phyloP scores from a whole-genome alignment of 75 land plant species.

The Adiantum capillusveneris region DNA sequence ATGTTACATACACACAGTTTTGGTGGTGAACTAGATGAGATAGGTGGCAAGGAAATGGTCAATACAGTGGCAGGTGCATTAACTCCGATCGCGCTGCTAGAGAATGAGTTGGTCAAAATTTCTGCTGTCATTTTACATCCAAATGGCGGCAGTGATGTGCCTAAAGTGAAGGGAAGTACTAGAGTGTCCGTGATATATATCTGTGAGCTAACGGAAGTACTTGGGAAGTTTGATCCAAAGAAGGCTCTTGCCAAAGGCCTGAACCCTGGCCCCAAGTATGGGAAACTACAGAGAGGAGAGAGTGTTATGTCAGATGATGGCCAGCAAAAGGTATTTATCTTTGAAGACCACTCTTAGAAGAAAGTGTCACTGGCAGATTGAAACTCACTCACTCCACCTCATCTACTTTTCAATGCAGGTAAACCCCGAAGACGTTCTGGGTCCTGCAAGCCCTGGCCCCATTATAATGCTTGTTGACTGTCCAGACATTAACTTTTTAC shows the following conservation, averaged over 20 bases:
- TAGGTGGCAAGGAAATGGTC: too few relatives aligned
- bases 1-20: slow-evolving; percentile 78
- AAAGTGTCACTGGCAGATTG: background rate
- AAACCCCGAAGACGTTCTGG: slow-evolving; percentile 85
- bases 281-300: slow-evolving; percentile 69
- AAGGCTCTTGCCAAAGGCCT: slow-evolving; percentile 73
- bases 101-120: slow-evolving; percentile 81
- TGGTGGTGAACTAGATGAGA: slow-evolving; percentile 26
- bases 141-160: background rate
- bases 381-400: background rate
- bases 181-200: slow-evolving; percentile 75
- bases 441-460: slow-evolving; percentile 85
- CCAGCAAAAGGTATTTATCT: slow-evolving; percentile 46
- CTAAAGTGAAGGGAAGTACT: background rate
- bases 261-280: slow-evolving; percentile 80
- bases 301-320: slow-evolving; percentile 63
- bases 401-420: slow-evolving; percentile 38
- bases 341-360: too few relatives aligned
- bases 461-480: slow-evolving; percentile 86
- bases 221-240: slow-evolving; percentile 81
- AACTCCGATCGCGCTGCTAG: slow-evolving; percentile 41
- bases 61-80: slow-evolving; percentile 12
- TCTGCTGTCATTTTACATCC: slow-evolving; percentile 71
- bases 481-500: slow-evolving; percentile 52
- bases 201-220: slow-evolving; percentile 91